phyloP scores from a whole-genome alignment of 805 yeast species.

The Myxozyma neotropica region DNA sequence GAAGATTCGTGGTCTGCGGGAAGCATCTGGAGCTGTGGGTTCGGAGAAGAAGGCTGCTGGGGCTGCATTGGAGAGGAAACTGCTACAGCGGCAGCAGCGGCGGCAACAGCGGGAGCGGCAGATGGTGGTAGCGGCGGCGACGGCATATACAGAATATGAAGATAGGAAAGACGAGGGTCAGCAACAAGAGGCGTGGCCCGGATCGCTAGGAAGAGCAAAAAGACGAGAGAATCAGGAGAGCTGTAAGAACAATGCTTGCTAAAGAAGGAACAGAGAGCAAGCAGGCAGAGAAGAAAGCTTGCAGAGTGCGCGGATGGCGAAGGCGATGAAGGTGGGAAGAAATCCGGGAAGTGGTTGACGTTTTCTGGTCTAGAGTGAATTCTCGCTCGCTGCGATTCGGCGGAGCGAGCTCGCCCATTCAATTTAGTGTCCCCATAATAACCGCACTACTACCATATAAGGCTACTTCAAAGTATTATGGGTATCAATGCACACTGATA shows the following conservation, averaged over 20 bases:
- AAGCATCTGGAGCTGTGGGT: slow-evolving; percentile 12
- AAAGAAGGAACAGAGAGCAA: neutral
- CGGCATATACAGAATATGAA: slow-evolving; percentile 9
- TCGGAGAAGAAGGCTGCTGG: neutral
- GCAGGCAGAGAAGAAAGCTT: neutral
- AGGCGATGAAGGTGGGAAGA: neutral
- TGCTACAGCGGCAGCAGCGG: slow-evolving; percentile 10
- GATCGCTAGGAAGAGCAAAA: neutral
- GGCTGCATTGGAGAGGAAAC: slow-evolving; percentile 6
- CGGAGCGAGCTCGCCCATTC: neutral
- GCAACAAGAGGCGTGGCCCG: neutral
- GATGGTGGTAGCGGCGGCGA: slow-evolving; percentile 4
- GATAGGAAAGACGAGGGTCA: neutral
- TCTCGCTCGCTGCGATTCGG: neutral
- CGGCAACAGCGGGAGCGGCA: slow-evolving; percentile 13
- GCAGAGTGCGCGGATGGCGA: neutral
- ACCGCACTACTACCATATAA: too few species aligned
- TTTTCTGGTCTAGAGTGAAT: slow-evolving; percentile 1
- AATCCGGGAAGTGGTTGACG: neutral
- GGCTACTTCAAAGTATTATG: too few species aligned
- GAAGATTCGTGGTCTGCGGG: slow-evolving; percentile 6
- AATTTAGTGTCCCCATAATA: neutral
- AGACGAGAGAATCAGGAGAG: neutral
- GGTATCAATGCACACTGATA: too few species aligned
- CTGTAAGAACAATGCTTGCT: neutral